Evolutionary conservation across 305 asterid genomes (phyloP).

Genomic region (Fraxinus sp.): DNA sequence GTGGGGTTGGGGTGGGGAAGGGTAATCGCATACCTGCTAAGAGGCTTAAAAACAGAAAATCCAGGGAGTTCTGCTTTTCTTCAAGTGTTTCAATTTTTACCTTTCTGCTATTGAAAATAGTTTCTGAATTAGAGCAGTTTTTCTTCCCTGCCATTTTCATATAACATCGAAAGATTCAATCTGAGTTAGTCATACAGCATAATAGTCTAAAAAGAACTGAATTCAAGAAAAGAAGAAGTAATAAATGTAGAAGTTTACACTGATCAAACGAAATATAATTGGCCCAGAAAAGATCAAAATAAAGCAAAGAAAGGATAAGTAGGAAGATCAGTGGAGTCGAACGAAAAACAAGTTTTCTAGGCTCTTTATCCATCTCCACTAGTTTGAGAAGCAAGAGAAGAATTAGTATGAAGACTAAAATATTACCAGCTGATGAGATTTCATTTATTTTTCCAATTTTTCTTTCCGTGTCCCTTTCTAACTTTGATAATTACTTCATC

Average conservation of each 20-base stretch:
- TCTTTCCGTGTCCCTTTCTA: neutral
- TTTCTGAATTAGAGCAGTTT: constrained; percentile 4
- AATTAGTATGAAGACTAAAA: neutral
- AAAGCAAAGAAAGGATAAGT: constrained; percentile 36
- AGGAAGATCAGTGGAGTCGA: constrained; percentile 39
- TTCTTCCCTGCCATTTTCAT: constrained; percentile 28
- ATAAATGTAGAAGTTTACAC: constrained; percentile 19
- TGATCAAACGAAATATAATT: constrained; percentile 27
- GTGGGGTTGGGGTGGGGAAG: no score
- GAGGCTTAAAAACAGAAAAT: constrained; percentile 30
- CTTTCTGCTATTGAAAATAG: constrained; percentile 4
- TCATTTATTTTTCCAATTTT: constrained; percentile 9
- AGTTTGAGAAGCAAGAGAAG: neutral
- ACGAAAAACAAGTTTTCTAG: constrained; percentile 29
- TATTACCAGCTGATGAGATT: constrained; percentile 26
- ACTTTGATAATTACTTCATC: neutral
- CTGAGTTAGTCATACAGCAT: neutral
- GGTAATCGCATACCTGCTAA: constrained; percentile 26
- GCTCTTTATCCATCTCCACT: constrained; percentile 32
- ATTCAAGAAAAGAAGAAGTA: neutral
- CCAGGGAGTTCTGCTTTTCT: constrained; percentile 21
- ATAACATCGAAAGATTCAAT: neutral
- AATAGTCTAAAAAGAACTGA: neutral
- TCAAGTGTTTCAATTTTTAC: neutral
- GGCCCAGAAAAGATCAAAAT: constrained; percentile 29